Percentiles rank a stretch among this genome's conserved stretches.
Evolutionary conservation across 371 early-diverging fungal species (phyloP).

Genomic region (Actinomortierella ambigua): DNA sequence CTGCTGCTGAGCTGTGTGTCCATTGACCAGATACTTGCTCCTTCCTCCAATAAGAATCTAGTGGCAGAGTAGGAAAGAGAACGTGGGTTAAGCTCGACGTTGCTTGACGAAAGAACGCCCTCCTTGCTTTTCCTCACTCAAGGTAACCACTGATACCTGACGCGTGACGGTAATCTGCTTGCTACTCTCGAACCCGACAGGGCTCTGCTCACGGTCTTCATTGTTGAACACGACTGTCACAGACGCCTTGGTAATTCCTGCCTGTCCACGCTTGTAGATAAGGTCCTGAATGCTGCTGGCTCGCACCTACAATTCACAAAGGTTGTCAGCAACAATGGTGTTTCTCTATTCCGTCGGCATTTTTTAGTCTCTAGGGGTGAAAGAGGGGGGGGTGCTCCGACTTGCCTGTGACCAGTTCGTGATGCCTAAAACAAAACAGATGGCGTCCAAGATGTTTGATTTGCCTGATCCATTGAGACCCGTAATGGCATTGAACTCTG

Average conservation of each 20-base stretch:
- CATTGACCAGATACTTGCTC: conserved; percentile 97
- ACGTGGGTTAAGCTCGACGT: background rate
- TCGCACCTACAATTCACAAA: conserved; percentile 71
- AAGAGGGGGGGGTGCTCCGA: conserved; percentile 2
- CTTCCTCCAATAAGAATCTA: conserved; percentile 90
- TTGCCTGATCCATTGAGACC: conserved; percentile 99
- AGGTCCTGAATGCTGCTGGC: conserved; percentile 95
- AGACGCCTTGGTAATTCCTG: conserved; percentile 95
- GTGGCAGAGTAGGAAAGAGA: background rate
- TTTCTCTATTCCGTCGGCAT: no score
- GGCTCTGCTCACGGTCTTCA: conserved; percentile 81
- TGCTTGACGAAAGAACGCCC: background rate
- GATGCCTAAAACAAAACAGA: conserved; percentile 99
- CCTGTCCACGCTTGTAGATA: conserved; percentile 97
- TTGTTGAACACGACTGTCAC: conserved; percentile 98
- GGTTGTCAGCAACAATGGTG: background rate
- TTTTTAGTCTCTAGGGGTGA: background rate
- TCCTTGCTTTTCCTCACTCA: background rate
- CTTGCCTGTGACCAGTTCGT: conserved; percentile 83
- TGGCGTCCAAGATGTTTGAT: conserved; percentile 99
- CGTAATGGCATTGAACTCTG: conserved; percentile 99
- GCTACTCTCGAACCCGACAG: conserved; percentile 90
- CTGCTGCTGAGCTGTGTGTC: conserved; percentile 89
- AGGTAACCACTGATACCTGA: conserved; percentile 65
- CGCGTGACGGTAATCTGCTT: conserved; percentile 92